A percentile compares a stretch with the other conserved stretches of the same genome.
These are phyloP conservation scores for Candida boidinii DNA, from an alignment of 805 yeast genomes.

Conservation along the genomic window DNA sequence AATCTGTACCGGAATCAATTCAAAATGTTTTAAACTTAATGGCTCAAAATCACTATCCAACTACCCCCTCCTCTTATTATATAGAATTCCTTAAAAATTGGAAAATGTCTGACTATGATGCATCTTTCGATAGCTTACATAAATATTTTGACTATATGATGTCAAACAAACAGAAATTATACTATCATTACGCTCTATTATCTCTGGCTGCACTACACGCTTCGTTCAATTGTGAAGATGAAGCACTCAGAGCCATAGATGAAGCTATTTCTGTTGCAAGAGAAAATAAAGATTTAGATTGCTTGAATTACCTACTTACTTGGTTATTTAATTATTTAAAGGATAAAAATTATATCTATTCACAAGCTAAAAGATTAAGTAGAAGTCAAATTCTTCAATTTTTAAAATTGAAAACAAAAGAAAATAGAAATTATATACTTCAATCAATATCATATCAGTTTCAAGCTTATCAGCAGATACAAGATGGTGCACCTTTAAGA, in stretches of 20 bases:
- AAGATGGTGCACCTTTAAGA: constrained; percentile 39
- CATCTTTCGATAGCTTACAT: constrained; percentile 48
- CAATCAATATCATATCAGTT: constrained; percentile 59
- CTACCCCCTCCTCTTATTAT: constrained; percentile 42
- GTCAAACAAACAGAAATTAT: constrained; percentile 51
- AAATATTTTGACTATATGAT: constrained; percentile 68
- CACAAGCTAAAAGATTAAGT: constrained; percentile 24
- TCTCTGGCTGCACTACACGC: constrained; percentile 67
- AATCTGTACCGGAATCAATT: constrained; percentile 37
- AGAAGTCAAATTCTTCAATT: constrained; percentile 62
- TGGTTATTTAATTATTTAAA: constrained; percentile 69
- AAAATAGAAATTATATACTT: constrained; percentile 33
- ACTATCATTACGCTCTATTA: constrained; percentile 70
- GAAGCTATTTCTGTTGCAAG: constrained; percentile 86
- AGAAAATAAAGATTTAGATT: constrained; percentile 68
- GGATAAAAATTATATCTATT: constrained; percentile 48
- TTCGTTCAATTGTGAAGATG: constrained; percentile 53
- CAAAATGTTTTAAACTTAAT: constrained; percentile 32
- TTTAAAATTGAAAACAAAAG: constrained; percentile 44
- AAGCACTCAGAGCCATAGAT: constrained; percentile 71
- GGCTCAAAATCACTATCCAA: constrained; percentile 36
- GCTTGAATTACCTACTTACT: constrained; percentile 62
- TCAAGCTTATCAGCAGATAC: constrained; percentile 47
- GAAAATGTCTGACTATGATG: constrained; percentile 52
- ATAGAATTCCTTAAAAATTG: constrained; percentile 53